These are phyloP conservation scores for Alternaria infectoria DNA, from an alignment of 2,329 filamentous ascomycete species.

Conservation along the genomic window DNA sequence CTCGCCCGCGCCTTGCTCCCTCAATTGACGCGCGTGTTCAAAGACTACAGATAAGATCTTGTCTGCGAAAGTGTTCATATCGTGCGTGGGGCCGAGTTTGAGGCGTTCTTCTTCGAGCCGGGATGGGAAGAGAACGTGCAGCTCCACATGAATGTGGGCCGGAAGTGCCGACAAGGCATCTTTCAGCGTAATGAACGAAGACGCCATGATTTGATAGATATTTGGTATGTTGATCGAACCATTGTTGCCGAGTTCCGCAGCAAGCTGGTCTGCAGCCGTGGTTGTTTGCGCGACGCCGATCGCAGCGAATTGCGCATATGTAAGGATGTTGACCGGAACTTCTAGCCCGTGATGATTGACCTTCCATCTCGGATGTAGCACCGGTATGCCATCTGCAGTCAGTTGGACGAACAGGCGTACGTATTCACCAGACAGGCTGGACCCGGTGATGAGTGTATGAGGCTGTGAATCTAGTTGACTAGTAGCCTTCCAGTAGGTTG, in stretches of 20 bases:
- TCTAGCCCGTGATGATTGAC: constrained; percentile 77
- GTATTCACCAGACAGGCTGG: constrained; percentile 94
- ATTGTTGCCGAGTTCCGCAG: constrained; percentile 32
- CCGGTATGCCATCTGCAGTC: constrained; percentile 83
- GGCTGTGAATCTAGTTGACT: constrained; percentile 87
- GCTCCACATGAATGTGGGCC: constrained; percentile 80
- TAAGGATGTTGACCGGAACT: constrained; percentile 80
- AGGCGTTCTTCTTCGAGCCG: constrained; percentile 72
- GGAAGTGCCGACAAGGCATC: constrained; percentile 80
- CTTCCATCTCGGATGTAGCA: constrained; percentile 87
- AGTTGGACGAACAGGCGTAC: constrained; percentile 90
- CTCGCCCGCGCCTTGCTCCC: constrained; percentile 61
- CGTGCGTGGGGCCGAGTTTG: constrained; percentile 74
- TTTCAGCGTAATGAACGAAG: constrained; percentile 78
- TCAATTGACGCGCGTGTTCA: constrained; percentile 78
- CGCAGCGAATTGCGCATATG: constrained; percentile 71
- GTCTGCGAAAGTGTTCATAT: constrained; percentile 88
- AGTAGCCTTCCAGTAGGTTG: constrained; percentile 99
- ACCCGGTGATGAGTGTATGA: constrained; percentile 89
- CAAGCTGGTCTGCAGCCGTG: constrained; percentile 27
- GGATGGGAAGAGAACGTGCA: constrained; percentile 90
- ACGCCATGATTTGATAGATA: constrained; percentile 74
- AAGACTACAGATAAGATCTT: constrained; percentile 85
- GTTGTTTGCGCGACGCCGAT: constrained; percentile 48
- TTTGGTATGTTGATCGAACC: constrained; percentile 55